Conservation (phyloP, 805 yeast genomes). For the Barnettozyma siamensis region DNA sequence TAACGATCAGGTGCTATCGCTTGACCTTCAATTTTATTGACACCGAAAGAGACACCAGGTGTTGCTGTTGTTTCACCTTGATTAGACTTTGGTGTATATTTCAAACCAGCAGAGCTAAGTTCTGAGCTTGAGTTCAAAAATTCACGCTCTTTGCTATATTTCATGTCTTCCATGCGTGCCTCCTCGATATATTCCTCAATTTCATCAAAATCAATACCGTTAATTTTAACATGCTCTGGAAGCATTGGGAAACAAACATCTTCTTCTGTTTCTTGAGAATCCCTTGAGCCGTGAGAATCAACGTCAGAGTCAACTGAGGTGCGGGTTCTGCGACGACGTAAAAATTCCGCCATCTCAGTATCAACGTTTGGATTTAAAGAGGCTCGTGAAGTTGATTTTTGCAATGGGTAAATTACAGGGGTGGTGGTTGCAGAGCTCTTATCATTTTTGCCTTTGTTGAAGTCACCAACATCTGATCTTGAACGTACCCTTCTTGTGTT, state of each 20-base stretch:
- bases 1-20: constrained; percentile 63
- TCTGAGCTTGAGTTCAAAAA: constrained; percentile 21
- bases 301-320: constrained; percentile 51
- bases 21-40: constrained; percentile 32
- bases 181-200: constrained; percentile 74
- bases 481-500: constrained; percentile 20
- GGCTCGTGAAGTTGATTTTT: constrained; percentile 17
- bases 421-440: constrained; percentile 17
- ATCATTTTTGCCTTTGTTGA: constrained; percentile 23
- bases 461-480: constrained; percentile 34
- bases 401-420: constrained; percentile 21
- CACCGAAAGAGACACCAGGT: constrained; percentile 36
- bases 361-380: constrained; percentile 25
- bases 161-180: constrained; percentile 44
- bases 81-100: constrained; percentile 46
- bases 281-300: constrained; percentile 68
- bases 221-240: constrained; percentile 53
- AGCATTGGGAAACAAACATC: constrained; percentile 96
- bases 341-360: constrained; percentile 30
- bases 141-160: constrained; percentile 22
- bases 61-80: too few species aligned
- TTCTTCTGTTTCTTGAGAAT: constrained; percentile 89
- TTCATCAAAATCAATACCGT: constrained; percentile 88
- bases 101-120: constrained; percentile 48
- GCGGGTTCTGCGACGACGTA: constrained; percentile 30